Evolutionary conservation across 352 stramenopile species (phyloP).

Genomic region (Pythium myriotylum): DNA sequence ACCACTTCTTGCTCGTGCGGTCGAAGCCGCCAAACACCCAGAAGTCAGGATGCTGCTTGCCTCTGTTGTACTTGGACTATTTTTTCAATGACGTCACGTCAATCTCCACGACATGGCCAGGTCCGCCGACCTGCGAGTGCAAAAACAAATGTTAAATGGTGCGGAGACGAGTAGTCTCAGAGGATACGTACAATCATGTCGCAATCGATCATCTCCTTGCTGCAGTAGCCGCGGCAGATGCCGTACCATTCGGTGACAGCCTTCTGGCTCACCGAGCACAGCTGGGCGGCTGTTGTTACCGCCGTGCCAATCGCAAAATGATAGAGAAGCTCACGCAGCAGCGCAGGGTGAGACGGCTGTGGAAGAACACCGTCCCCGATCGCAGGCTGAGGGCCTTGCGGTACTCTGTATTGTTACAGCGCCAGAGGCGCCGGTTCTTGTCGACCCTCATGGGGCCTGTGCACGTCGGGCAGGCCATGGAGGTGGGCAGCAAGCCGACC

Average conservation of each 20-base stretch:
- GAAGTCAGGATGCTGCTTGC: conserved; percentile 14
- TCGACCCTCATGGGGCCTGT: background rate
- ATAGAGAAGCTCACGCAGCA: background rate
- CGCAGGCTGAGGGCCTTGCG: background rate
- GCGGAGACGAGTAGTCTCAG: conserved; percentile 19
- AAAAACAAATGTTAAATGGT: background rate
- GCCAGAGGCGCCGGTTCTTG: background rate
- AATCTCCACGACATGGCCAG: conserved; percentile 27
- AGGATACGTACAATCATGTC: conserved; percentile 6
- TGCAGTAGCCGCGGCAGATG: background rate
- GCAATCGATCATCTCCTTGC: background rate
- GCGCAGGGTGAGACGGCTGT: background rate
- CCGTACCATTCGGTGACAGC: conserved; percentile 6
- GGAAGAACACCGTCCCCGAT: background rate
- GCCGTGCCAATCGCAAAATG: background rate
- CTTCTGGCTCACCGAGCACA: conserved; percentile 1
- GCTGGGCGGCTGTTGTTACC: background rate
- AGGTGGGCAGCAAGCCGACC: background rate
- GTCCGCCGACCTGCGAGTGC: conserved; percentile 1
- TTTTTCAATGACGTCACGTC: conserved; percentile 27
- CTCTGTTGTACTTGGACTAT: conserved; percentile 28
- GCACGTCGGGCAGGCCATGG: background rate
- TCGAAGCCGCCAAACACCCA: conserved; percentile 33
- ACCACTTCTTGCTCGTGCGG: conserved; percentile 20
- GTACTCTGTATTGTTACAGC: background rate